These are phyloP conservation scores for Tylopilus sp. DNA, from an alignment of 768 basidiomycete species.

Conservation along the genomic window DNA sequence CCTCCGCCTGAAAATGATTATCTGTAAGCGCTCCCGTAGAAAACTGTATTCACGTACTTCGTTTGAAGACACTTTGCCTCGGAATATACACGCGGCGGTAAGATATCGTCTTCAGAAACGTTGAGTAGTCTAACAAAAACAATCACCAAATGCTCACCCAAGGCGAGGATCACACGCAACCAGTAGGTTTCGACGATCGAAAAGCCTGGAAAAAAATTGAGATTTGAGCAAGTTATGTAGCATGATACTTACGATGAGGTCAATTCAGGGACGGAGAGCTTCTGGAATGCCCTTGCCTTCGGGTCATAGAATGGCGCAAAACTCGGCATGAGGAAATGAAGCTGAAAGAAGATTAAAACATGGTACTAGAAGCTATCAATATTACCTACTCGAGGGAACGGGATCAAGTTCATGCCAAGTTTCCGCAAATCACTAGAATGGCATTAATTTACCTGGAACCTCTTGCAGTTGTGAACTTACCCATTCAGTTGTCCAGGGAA, in stretches of 20 bases:
- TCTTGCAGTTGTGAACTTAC: conserved; percentile 34
- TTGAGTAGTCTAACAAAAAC: background rate
- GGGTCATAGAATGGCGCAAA: conserved; percentile 86
- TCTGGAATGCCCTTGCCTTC: conserved; percentile 57
- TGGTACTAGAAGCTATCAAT: background rate
- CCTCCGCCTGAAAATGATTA: conserved; percentile 43
- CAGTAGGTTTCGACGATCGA: conserved; percentile 76
- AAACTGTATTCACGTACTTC: conserved; percentile 53
- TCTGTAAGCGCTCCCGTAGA: background rate
- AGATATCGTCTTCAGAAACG: conserved; percentile 62
- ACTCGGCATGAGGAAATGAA: conserved; percentile 96
- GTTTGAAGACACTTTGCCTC: conserved; percentile 74
- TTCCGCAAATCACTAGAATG: conserved; percentile 72
- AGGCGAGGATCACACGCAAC: conserved; percentile 80
- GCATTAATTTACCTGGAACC: conserved; percentile 4
- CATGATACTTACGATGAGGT: conserved; percentile 59
- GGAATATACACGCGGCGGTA: conserved; percentile 84
- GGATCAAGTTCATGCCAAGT: conserved; percentile 90
- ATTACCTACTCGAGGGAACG: conserved; percentile 82
- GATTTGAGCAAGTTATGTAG: background rate
- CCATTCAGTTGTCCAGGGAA: conserved; percentile 95
- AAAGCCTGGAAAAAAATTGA: conserved; percentile 47
- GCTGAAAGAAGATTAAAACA: conserved; percentile 38
- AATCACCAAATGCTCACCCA: conserved; percentile 42
- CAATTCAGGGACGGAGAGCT: conserved; percentile 61